Base-by-base conservation (phyloP, 2,329 filamentous ascomycete genomes). In the Dactylellina parvicollis region DNA sequence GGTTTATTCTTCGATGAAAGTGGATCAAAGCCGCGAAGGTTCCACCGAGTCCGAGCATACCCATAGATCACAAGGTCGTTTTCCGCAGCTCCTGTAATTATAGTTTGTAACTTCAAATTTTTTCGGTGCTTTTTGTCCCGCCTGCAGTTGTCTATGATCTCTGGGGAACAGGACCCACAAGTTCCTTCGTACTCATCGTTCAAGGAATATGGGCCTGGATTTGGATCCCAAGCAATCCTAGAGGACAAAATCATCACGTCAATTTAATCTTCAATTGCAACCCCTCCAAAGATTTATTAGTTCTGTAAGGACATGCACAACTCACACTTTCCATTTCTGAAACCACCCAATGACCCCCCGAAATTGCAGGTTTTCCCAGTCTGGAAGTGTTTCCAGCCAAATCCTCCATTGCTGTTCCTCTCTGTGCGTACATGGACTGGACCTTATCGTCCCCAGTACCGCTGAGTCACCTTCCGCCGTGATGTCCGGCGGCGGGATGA, bases 261-360 rank as follows among this genome's bases (percentile, higher is more conserved):
- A n/a, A n/a, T n/a, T n/a, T n/a, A n/a, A n/a, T n/a, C n/a, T n/a
- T 44, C 8, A 5, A 44, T n/a, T n/a, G n/a, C 4, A 44, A n/a
- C 18, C 40, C 18, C 18, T 5, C 16, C n/a, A 44, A 20, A 14
- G 10, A 8, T 20, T 8, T 44, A 44, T 14, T 44, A 44, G 30
- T 12, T 34, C 30, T 34, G 30, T 7, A 12, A 40, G 36, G 36
- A 40, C n/a, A n/a, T n/a, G 36, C n/a, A 4, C 7, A 47, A 52
- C 47, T 52, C n/a, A 52, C 47, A 22, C 47, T 52, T 18, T 52
- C 47, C 47, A 52, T n/a, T 32, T 52, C 28, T 34, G 10, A 14
- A 16, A 32, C 47, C 24, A 52, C 3, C n/a, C 20, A 16, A 5
- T 18, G 30, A 12, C 24, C 8, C 7, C 18, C 8, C 7, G 7